Conservation (phyloP, 305 asterid species). For the Plantago coronopus region DNA sequence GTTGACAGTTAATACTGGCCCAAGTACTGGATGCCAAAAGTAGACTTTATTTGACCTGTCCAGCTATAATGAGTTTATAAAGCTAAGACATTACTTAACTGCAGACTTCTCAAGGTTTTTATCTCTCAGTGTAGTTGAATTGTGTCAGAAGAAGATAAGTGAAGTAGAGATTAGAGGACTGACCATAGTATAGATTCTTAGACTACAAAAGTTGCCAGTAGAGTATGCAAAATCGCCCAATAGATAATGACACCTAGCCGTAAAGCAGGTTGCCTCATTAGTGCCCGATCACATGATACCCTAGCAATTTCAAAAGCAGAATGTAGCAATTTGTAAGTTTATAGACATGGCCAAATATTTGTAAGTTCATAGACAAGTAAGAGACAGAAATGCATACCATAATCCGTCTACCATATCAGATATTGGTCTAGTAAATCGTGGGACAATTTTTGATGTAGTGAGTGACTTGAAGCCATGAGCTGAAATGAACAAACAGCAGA, state of each 20-base stretch:
- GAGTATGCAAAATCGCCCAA: conserved; percentile 86
- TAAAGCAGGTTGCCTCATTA: conserved; percentile 93
- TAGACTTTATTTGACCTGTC: not conserved
- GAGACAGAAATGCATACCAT: conserved; percentile 50
- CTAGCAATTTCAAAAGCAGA: conserved; percentile 36
- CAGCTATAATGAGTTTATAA: not conserved
- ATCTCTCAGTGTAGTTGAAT: not conserved
- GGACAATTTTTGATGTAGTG: conserved; percentile 83
- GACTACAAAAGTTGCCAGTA: conserved; percentile 69
- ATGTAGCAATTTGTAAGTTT: conserved; percentile 1
- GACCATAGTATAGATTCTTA: conserved; percentile 48
- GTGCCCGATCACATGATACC: conserved; percentile 95
- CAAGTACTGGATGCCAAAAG: not conserved
- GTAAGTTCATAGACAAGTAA: conserved; percentile 1
- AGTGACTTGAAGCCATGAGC: conserved; percentile 99
- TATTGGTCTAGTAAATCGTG: conserved; percentile 87
- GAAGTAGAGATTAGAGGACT: conserved; percentile 18
- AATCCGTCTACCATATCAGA: conserved; percentile 86
- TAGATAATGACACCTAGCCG: conserved; percentile 83
- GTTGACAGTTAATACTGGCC: not conserved
- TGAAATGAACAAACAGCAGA: conserved; percentile 32
- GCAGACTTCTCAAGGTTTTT: not conserved
- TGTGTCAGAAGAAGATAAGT: not conserved
- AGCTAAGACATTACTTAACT: not conserved
- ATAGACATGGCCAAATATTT: too few species aligned